Base-by-base conservation (phyloP, 441 rosid genomes). In the Aleurites moluccanus region DNA sequence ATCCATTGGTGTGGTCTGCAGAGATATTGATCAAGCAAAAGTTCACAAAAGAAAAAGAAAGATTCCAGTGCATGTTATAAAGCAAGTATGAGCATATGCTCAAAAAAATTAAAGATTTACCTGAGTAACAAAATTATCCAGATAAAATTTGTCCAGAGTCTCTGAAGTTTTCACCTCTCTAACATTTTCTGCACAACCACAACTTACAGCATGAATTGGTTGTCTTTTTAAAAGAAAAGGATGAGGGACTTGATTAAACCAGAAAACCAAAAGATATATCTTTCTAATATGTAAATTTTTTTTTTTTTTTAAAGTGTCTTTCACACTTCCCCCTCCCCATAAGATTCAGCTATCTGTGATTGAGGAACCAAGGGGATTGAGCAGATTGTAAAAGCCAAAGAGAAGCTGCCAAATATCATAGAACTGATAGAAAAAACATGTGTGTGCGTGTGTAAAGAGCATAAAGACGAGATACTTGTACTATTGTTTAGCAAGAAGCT, bases 141-240 rank as follows among this genome's bases (percentile, higher is more conserved):
- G 81, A 77, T 61, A 38, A 77, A 78, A 56, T 73, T 79, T 74
- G 70, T 68, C 83, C 64, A 56, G 68, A 62, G 76, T 70, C 55
- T n/a, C 77, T 75, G 80, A 53, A 67, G 73, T 66, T 75, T 83
- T 82, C 53, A 25, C 70, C 62, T 82, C 85, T 69, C 74, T 83
- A 75, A 49, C 73, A 78, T 73, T 79, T 74, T 86, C 97, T 92
- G 84, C 63, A 75, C 35, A 76, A 76, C 35, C 33, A 64, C 42
- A 38, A 77, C 78, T 77, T 65, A 66, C 72, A 33, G 44, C 70
- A 75, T 73, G 61, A 73, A 53, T 64, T 69, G 69, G 62, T 71
- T 27, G 23, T 5, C 61, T 25, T 47, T n/a, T 15, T 16, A n/a
- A 63, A 63, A 61, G 59, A 62, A 69, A 59, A 65, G 13, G 50